Evolutionary conservation across 2,329 filamentous ascomycete species (phyloP), one percentile per base, ranked within the genome.

Genomic region (Emmonsiellopsis sp.): DNA sequence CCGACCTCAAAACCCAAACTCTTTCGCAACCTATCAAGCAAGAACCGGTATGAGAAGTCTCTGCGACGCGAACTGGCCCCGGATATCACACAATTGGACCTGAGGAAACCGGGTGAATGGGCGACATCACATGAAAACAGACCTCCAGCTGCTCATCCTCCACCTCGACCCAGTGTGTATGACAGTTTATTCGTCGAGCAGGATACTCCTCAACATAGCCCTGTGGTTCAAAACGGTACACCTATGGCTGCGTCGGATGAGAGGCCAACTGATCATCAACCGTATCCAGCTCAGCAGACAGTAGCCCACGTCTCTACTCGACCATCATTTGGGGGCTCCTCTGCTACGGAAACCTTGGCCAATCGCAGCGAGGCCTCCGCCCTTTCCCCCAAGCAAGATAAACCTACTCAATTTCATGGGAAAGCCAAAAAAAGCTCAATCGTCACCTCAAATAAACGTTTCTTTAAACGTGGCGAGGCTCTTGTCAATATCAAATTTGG

Each of bases 61-160:
- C 59, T 63, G 43, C 56, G 55, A 6, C 54, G 60, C 36, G 70
- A 73, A 34, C 63, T 61, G 42, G 58, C 61, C n/a, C 71, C 72
- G 13, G 62, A 72, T 56, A 61, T 66, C 21, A 63, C 56, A 14
- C 59, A 68, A 42, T 47, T 74, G 13, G 60, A 73, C 13, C 57
- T 74, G n/a, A 56, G 61, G 55, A 64, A 58, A 7, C 70, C 69
- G 7, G 63, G 64, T 6, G 64, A 71, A 8, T 71, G 66, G 59
- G 46, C 55, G 36, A 49, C 48, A 10, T 17, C 52, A 8, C 40
- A 36, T 32, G 51, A 39, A 21, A 42, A 14, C 32, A 32, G 32
- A 40, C 7, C 34, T 27, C 34, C 17, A 5, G 36, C 31, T 40
- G 13, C 47, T 40, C 17, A 32, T 27, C 40, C 49, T 13, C 43